Base-by-base conservation (phyloP, 129 eudicot genomes). In the Oenanthe sinensis region DNA sequence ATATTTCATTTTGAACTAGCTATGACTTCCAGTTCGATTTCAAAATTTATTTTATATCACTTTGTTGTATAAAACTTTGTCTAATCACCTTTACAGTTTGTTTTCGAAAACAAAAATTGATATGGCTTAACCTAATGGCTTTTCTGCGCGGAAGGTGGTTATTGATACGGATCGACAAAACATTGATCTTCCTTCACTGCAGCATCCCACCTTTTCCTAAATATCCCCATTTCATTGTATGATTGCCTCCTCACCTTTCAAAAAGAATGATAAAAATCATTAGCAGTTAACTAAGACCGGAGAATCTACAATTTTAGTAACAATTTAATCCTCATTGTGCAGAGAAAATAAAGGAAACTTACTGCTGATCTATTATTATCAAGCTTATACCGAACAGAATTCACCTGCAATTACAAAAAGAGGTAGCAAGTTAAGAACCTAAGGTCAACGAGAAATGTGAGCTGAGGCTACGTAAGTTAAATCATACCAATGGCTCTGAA, bases 161-260 rank as follows among this genome's bases (percentile, higher is more conserved):
- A 82, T 83, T 62, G 75, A 85, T 80, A 87, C 36, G 84, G 91
- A 90, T 95, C 92, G 42, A 86, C 85, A 91, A 97, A 95, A 70
- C 98, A 95, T 75, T 88, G 81, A 65, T 92, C 97, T 33, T 83
- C 83, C 83, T 87, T 76, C 11, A 84, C 87, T 19, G 98, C 97
- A 50, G 77, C 79, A 2, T 81, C 44, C 98, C 98, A 95, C 80
- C 98, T 87, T 46, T 82, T 75, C 82, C 79, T 71, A 78, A 95
- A 95, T 26, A 79, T 83, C 75, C 46, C 81, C 98, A 95, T 90
- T 72, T 95, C 98, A 13, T 40, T 82, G 77, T 88, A 88, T 2
- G 98, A 95, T 80, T 81, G 97, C 78, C 55, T 77, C 77, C 98
- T 88, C 52, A 95, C 96, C 98, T 95, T n/a, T n/a, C 24, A 60